Evolutionary conservation across 352 stramenopile genomes (phyloP), one percentile per base, ranked within the genome.

Genomic region (Globisporangium okanoganense): DNA sequence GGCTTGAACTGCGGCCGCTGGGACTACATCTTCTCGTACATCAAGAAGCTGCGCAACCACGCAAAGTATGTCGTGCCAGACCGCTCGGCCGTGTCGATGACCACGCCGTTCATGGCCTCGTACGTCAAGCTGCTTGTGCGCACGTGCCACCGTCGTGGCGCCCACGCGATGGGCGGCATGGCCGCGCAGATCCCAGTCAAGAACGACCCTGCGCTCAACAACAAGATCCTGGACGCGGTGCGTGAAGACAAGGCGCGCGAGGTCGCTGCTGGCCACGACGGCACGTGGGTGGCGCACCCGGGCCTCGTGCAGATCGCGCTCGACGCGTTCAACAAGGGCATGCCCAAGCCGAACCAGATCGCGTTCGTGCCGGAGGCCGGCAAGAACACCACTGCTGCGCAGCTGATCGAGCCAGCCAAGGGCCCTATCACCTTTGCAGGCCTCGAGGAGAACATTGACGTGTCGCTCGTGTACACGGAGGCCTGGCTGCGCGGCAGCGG

Each of bases 1-100:
- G 96, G 95, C n/a, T 79, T 99, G 43, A 99, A 99, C 76, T 98
- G 95, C 65, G 96, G 96, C 29, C 90, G 95, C 55, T 99, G 95
- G 94, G 95, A 99, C 78, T 99, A 99, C 71, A 95, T 98, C 45
- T 99, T 99, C 72, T 98, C 88, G 35, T 98, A 97, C 77, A 98
- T 99, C 68, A 99, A 99, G 76, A 96, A 96, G 75, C 86, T 98
- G 51, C 92, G 94, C 67, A 89, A 90, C 68, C 90, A 97, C 69
- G 41, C 66, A n/a, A 77, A 94, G 72, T 98, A 96, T 60, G 80
- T 98, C 35, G 83, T 97, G 52, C 95, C 95, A 5, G 95, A 99
- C 73, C 85, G 95, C 29, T 85, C 81, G 55, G 82, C 93, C 62
- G 81, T 99, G 18, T 88, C 82, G 41, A 99, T 99, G 96, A 94